Base-by-base conservation (phyloP, 2,329 filamentous ascomycete species). In the Xylariaceae sp. region DNA sequence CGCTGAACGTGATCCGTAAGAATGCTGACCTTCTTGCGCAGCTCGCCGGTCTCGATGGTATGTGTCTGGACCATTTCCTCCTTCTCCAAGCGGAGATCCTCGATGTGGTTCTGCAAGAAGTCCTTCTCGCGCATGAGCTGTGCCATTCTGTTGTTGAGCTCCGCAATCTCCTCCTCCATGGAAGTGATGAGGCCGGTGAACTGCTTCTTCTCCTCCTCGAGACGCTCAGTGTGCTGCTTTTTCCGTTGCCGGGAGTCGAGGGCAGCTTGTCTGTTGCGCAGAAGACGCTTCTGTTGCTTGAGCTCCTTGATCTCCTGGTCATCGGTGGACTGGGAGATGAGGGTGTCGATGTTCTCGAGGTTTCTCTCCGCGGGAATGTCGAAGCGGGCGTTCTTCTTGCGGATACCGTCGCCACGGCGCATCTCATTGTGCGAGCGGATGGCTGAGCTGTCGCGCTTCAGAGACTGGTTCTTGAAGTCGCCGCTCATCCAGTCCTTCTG, bases 321-420 rank as follows among this genome's bases (percentile, higher is more conserved):
- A 74, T 95, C 88, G 58, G 85, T 91, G 42, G 91, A 93, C 75
- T 90, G 87, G 56, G 88, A 82, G 75, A 99, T 97, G 71, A 97
- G 82, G 62, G 90, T 83, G 74, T 99, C 94, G 76, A 99, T 97
- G 77, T 95, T 97, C 80, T 84, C 87, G 67, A 99, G 84, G 71
- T 92, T 97, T 63, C 92, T 86, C 77, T 97, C 94, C 50, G 90
- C 87, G 8, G 94, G 94, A 67, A 99, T 99, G 71, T 97, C 93
- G 75, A 97, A 97, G 67, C 93, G 89, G 65, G 92, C 92, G 72
- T 97, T 99, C 88, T 97, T 97, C 86, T 99, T 99, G 70, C 94
- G 86, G 75, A 97, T 95, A 62, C 94, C 91, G 68, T 95, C 92
- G 58, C 90, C 86, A 67, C 90, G 84, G 63, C 85, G 82, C 74